Percentiles rank a stretch among this genome's conserved stretches.
These are phyloP conservation scores for Amauroascus verrucosus DNA, from an alignment of 2,329 filamentous ascomycete species.

Conservation along the genomic window DNA sequence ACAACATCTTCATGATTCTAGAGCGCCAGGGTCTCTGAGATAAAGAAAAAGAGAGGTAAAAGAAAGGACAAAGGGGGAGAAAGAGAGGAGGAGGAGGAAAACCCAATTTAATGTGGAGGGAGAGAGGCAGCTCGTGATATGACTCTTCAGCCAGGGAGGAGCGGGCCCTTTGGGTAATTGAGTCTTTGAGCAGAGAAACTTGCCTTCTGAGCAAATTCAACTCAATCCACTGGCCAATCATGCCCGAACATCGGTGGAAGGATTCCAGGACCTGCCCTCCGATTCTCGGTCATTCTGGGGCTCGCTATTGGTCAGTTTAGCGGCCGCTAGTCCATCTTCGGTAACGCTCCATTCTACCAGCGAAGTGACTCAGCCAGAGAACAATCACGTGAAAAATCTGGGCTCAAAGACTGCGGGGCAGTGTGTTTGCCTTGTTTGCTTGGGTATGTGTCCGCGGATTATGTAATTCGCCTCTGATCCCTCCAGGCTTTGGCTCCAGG, in stretches of 20 bases:
- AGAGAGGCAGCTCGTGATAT: slow-evolving; percentile 2
- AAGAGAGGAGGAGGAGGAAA: background rate
- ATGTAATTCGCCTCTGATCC: background rate
- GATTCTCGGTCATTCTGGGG: slow-evolving; percentile 4
- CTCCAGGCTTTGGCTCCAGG: background rate
- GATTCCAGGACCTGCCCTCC: background rate
- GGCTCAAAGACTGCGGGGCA: background rate
- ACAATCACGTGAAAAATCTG: background rate
- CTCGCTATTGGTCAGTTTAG: background rate
- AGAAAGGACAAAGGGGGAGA: background rate
- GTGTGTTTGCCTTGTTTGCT: background rate
- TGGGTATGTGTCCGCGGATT: background rate
- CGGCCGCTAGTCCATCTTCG: background rate
- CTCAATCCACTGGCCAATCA: background rate
- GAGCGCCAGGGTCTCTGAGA: background rate
- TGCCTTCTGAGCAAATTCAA: background rate
- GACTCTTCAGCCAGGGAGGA: slow-evolving; percentile 3
- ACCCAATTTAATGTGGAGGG: background rate
- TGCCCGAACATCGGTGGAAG: slow-evolving; percentile 5
- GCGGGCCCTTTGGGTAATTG: background rate
- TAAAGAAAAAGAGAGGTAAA: background rate
- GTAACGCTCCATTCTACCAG: background rate
- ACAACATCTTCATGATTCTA: slow-evolving; percentile 36
- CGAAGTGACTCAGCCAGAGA: background rate
- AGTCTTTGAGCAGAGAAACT: background rate